Conservation (phyloP, 352 stramenopile species). For the Pythium dissotocum region DNA sequence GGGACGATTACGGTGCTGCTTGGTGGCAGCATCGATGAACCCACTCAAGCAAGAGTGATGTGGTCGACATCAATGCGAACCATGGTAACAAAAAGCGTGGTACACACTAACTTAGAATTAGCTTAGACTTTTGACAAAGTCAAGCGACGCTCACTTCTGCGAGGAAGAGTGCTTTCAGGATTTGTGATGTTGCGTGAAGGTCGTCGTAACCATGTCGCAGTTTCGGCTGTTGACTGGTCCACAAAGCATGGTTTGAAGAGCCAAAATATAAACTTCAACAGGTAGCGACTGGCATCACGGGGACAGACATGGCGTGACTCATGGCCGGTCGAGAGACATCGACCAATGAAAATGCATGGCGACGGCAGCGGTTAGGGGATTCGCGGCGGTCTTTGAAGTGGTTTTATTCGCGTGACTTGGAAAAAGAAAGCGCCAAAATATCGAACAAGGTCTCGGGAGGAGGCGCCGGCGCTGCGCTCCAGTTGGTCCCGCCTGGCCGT, state of each 20-base stretch:
- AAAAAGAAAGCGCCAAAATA: constrained; percentile 23
- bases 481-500: not conserved
- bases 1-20: constrained; percentile 11
- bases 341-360: constrained; percentile 12
- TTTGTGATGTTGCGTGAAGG: constrained; percentile 16
- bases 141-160: not conserved
- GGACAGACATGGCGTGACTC: constrained; percentile 28
- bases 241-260: constrained; percentile 1
- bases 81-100: no score
- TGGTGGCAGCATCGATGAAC: not conserved
- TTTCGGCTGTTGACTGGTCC: constrained; percentile 1
- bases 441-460: constrained; percentile 20
- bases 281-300: constrained; percentile 22
- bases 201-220: constrained; percentile 19
- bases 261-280: constrained; percentile 15
- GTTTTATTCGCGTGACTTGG: constrained; percentile 28
- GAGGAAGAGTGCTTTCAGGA: not conserved
- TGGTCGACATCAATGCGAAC: not conserved
- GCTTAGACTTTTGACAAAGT: not conserved
- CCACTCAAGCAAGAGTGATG: not conserved
- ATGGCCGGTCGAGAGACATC: constrained; percentile 25
- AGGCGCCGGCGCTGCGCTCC: not conserved
- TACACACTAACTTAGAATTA: no score
- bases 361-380: constrained; percentile 24
- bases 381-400: constrained; percentile 25